Evolutionary conservation across 2,329 filamentous ascomycete species (phyloP).

Genomic region (Didymella lethalis): DNA sequence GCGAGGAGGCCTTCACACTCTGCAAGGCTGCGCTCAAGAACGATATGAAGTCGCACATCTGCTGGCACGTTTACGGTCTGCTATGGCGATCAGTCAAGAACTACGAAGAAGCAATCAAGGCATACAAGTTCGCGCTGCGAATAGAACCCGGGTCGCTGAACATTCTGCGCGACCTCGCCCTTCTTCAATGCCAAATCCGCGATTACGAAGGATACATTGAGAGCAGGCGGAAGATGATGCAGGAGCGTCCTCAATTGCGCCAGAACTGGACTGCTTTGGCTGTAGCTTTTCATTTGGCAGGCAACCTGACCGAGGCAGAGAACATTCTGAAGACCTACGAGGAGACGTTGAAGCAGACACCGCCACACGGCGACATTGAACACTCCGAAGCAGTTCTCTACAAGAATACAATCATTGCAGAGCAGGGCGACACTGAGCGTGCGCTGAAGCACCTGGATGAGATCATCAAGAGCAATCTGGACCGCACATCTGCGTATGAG

Average conservation of each 20-base stretch:
- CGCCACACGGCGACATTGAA: conserved; percentile 81
- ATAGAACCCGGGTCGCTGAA: conserved; percentile 94
- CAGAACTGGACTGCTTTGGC: conserved; percentile 99
- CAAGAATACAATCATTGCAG: conserved; percentile 93
- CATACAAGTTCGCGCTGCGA: conserved; percentile 93
- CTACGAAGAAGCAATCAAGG: conserved; percentile 98
- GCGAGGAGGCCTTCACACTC: conserved; percentile 90
- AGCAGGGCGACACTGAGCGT: conserved; percentile 81
- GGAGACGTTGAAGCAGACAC: conserved; percentile 84
- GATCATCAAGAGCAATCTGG: conserved; percentile 78
- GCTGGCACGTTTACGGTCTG: conserved; percentile 98
- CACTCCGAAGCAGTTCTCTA: conserved; percentile 94
- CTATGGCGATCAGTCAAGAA: conserved; percentile 95
- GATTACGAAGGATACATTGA: conserved; percentile 94
- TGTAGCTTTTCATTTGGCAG: conserved; percentile 89
- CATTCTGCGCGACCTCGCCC: conserved; percentile 91
- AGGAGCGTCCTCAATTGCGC: conserved; percentile 79
- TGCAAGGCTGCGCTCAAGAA: conserved; percentile 91
- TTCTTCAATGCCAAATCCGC: conserved; percentile 94
- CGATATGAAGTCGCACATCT: conserved; percentile 99
- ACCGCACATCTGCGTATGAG: conserved; percentile 86
- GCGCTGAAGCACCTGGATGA: conserved; percentile 87
- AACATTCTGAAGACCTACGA: conserved; percentile 91
- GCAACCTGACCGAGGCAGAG: conserved; percentile 85
- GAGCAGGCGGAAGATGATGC: conserved; percentile 86